Evolutionary conservation across 371 early-diverging fungal species (phyloP).

Genomic region (Chytridium lagenaria): DNA sequence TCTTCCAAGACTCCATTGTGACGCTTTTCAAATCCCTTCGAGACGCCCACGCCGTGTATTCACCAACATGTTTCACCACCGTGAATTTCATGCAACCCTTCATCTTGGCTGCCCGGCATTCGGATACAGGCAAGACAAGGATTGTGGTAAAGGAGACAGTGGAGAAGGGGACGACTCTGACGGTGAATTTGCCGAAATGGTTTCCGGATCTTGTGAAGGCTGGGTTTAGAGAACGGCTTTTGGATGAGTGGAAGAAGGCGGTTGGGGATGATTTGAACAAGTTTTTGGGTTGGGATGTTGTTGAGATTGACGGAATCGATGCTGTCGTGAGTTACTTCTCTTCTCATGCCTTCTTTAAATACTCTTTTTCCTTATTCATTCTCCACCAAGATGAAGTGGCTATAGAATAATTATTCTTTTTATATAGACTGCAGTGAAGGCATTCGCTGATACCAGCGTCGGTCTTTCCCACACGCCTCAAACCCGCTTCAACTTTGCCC

Average conservation of each 20-base stretch:
- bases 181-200: not conserved
- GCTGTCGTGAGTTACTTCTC: conserved; percentile 18
- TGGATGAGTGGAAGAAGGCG: conserved; percentile 14
- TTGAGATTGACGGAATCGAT: conserved; percentile 23
- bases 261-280: not conserved
- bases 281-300: conserved; percentile 4
- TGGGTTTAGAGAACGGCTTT: not conserved
- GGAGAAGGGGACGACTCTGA: not conserved
- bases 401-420: not conserved
- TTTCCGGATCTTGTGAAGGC: not conserved
- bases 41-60: conserved; percentile 25
- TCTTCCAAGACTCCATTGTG: conserved; percentile 8
- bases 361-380: no score
- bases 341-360: no score
- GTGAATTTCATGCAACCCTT: conserved; percentile 18
- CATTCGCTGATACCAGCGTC: conserved; percentile 10
- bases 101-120: not conserved
- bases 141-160: not conserved
- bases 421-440: conserved; percentile 21
- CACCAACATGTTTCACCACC: conserved; percentile 15
- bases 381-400: no score
- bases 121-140: not conserved
- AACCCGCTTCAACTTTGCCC: conserved; percentile 29
- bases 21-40: conserved; percentile 14
- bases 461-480: conserved; percentile 26